Evolutionary conservation across 148 eudicot genomes (phyloP).

Genomic region (Vaccinium myrtillus): DNA sequence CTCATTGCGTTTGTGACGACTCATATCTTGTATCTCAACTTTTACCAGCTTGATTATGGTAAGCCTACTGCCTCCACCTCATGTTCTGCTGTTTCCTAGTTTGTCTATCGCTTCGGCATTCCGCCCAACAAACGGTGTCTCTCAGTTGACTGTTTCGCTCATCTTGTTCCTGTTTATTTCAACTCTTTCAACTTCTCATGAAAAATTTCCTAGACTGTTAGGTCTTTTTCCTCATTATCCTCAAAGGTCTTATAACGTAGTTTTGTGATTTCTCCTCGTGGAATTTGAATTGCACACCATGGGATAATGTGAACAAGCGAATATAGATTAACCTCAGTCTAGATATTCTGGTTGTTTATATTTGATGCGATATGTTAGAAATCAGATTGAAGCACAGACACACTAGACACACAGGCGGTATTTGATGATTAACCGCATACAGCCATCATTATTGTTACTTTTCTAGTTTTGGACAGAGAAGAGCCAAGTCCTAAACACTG

Average conservation of each 20-base stretch:
- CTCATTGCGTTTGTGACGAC: slow-evolving; percentile 68
- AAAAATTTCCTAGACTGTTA: neutral
- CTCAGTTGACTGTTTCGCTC: neutral
- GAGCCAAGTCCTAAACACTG: neutral
- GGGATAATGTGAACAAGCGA: neutral
- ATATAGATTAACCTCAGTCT: neutral
- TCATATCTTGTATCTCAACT: slow-evolving; percentile 73
- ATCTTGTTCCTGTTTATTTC: neutral
- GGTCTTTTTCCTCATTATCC: neutral
- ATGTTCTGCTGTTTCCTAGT: neutral
- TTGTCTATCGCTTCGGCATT: neutral
- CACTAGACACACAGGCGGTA: neutral
- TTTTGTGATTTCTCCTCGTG: neutral
- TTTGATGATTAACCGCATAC: neutral
- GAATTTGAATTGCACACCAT: neutral
- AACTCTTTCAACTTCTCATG: too few species aligned
- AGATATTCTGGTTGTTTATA: neutral
- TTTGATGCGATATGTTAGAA: neutral
- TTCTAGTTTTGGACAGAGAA: neutral
- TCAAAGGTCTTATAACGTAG: neutral
- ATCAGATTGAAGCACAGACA: neutral
- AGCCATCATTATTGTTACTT: neutral
- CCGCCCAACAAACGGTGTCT: neutral
- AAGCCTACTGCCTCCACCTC: slow-evolving; percentile 18
- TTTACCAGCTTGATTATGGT: slow-evolving; percentile 74